Evolutionary conservation across 1,284 basidiomycete species (phyloP), one percentile per base, ranked within the genome.

Genomic region (Trametes versicolor): DNA sequence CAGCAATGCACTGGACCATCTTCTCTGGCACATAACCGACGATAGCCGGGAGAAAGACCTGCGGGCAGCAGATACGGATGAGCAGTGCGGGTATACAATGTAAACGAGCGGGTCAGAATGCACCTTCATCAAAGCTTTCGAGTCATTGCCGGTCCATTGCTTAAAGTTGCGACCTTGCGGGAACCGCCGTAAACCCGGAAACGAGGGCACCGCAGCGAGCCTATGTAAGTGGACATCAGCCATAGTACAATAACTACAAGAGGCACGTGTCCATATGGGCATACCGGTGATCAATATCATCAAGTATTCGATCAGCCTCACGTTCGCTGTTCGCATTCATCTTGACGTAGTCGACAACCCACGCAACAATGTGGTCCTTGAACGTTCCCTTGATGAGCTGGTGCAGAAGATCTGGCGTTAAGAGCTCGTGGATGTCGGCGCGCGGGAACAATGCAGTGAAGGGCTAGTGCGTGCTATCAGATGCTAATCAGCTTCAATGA

Each of bases 61-160:
- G 37, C 0, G 17, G 12, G 15, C 12, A 27, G 4, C 27, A n/a
- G 19, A 4, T 15, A 45, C 2, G n/a, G n/a, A n/a, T n/a, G n/a
- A n/a, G n/a, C n/a, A n/a, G n/a, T n/a, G n/a, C n/a, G n/a, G n/a
- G n/a, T n/a, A n/a, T n/a, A n/a, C n/a, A n/a, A n/a, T n/a, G n/a
- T n/a, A n/a, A n/a, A n/a, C n/a, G n/a, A n/a, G n/a, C n/a, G n/a
- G n/a, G n/a, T n/a, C n/a, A n/a, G n/a, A n/a, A 47, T 34, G 17
- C 25, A 68, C 71, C 67, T 73, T 72, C 72, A 73, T 73, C 3
- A 73, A 32, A 0, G 62, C 72, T 41, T 72, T 71, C 0, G 70
- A 72, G 29, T 73, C 66, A 34, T 73, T 50, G 0, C 72, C 72
- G 0, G 71, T 73, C 72, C 72, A 73, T 43, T 71, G 71, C 19